These are phyloP conservation scores for Salicornia ramosissima DNA, from an alignment of 148 eudicot genomes.

Conservation along the genomic window DNA sequence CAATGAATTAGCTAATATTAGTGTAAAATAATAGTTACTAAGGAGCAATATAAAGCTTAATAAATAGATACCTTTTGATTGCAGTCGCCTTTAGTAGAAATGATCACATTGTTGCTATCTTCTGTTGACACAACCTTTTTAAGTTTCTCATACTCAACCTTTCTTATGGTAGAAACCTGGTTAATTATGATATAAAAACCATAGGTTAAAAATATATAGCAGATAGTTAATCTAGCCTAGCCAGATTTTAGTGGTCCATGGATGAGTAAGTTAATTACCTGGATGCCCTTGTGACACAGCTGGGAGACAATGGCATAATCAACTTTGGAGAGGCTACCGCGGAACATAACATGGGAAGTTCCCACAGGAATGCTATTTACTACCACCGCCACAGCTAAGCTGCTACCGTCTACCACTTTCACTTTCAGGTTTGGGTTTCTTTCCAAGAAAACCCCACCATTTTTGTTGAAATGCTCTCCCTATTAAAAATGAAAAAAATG, in stretches of 20 bases:
- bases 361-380: conserved; percentile 55
- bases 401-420: conserved; percentile 71
- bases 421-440: conserved; percentile 52
- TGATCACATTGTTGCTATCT: conserved; percentile 30
- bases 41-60: too few relatives aligned
- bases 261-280: conserved; percentile 12
- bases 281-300: conserved; percentile 50
- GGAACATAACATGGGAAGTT: conserved; percentile 47
- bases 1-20: too few relatives aligned
- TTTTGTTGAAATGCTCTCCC: conserved; percentile 51
- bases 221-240: too few relatives aligned
- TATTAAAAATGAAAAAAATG: conserved; percentile 12
- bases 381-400: conserved; percentile 59
- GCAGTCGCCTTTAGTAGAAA: too few relatives aligned
- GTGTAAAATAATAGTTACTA: too few relatives aligned
- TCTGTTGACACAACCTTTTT: conserved; percentile 22
- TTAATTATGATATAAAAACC: neutral
- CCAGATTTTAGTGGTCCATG: neutral
- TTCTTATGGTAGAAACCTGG: conserved; percentile 37
- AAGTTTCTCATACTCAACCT: conserved; percentile 42
- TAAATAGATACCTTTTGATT: too few relatives aligned
- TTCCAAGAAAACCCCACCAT: conserved; percentile 45
- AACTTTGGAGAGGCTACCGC: conserved; percentile 56
- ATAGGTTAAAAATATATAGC: neutral
- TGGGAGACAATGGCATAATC: conserved; percentile 37